Conservation (phyloP, 441 rosid genomes). For the Arabidopsis hybrid region DNA sequence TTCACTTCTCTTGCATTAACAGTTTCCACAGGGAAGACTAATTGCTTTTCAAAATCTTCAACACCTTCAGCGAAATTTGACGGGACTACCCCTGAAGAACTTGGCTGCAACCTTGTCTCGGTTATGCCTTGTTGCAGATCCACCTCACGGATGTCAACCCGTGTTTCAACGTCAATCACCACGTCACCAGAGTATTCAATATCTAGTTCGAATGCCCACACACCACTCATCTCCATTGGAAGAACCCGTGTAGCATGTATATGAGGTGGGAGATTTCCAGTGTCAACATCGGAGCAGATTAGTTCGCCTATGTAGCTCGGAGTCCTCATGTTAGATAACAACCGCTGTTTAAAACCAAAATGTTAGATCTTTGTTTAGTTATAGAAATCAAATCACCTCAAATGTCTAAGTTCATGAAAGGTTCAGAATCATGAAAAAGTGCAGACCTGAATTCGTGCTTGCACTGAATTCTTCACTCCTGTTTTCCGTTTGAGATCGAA, state of each 20-base stretch:
- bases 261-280: conserved; percentile 86
- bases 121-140: conserved; percentile 67
- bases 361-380: conserved; percentile 19
- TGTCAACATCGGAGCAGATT: conserved; percentile 67
- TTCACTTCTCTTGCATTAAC: conserved; percentile 50
- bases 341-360: conserved; percentile 61
- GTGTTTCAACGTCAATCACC: conserved; percentile 76
- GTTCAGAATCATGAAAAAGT: conserved; percentile 36
- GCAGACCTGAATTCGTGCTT: conserved; percentile 80
- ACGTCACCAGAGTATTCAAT: conserved; percentile 86
- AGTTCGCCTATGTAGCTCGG: conserved; percentile 89
- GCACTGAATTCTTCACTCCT: conserved; percentile 56
- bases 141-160: conserved; percentile 76
- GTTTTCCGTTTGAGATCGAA: conserved; percentile 73
- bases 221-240: conserved; percentile 82
- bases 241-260: conserved; percentile 85
- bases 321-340: conserved; percentile 87
- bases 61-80: conserved; percentile 64
- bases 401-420: not conserved
- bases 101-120: conserved; percentile 56
- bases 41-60: conserved; percentile 60
- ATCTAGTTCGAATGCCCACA: conserved; percentile 95
- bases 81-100: conserved; percentile 54
- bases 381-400: conserved; percentile 17
- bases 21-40: conserved; percentile 60